Base-by-base conservation (phyloP, 257 asterid genomes). In the Solanum bulbocastanum region DNA sequence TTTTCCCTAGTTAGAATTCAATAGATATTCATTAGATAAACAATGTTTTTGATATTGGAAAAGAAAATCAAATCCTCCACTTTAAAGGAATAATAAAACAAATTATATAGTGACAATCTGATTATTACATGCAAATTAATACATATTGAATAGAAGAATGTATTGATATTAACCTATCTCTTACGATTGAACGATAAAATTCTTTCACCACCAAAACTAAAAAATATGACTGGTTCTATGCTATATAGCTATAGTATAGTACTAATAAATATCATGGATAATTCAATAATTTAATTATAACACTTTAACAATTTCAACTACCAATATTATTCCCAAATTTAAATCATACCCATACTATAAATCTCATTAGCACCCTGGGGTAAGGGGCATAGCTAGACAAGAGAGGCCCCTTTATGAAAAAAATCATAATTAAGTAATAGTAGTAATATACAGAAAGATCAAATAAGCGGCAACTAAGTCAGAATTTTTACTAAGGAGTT, bases 401-500 rank as follows among this genome's bases (percentile, higher is more conserved):
- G 37, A 68, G 16, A 27, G 75, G 22, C 37, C 75, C 22, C 36
- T 68, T 14, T 1, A 27, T 6, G 8, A 14, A 12, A 65, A n/a
- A n/a, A 65, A 12, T 65, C 72, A 65, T 13, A 9, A 44, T 44
- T 44, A 16, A 2, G 32, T 62, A n/a, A 62, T n/a, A 25, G 23
- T 60, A 22, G 30, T n/a, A n/a, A 9, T 62, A 62, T 10, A 10
- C 10, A 62, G 27, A 60, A 22, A 65, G 72, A n/a, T 65, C 15
- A 58, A 0, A 58, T 58, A 22, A 20, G 23, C 12, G 8, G 4
- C 1, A 8, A 0, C 1, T 1, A 8, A 15, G n/a, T 56, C 25
- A 20, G 2, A 56, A 20, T 20, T 56, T 56, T 56, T 0, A 7
- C 0, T 3, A 6, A 20, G 1, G 0, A 2, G 0, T 52, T 23